Evolutionary conservation across 2,329 filamentous ascomycete genomes (phyloP).

Genomic region (Leptoxyphium fumago): DNA sequence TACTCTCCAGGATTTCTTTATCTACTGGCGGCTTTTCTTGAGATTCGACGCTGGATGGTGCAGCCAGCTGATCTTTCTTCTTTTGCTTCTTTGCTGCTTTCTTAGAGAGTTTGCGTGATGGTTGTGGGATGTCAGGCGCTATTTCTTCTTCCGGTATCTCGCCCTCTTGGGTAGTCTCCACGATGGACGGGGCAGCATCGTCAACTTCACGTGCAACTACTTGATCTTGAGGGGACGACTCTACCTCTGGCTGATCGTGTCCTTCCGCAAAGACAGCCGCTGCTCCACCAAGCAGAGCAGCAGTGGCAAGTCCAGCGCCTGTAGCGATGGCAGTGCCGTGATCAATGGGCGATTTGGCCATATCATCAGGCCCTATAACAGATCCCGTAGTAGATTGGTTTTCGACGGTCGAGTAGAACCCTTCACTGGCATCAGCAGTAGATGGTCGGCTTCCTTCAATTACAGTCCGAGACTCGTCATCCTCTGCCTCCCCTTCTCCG

Average conservation of each 20-base stretch:
- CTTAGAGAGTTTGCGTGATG: not conserved
- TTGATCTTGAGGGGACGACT: not conserved
- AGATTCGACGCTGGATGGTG: no score
- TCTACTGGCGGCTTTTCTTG: no score
- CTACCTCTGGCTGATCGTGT: conserved; percentile 6
- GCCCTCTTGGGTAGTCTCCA: not conserved
- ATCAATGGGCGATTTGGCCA: not conserved
- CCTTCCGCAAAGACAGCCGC: conserved; percentile 12
- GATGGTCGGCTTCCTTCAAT: not conserved
- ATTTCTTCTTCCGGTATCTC: not conserved
- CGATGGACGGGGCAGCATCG: not conserved
- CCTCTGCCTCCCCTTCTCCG: not conserved
- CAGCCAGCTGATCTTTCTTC: conserved; percentile 1
- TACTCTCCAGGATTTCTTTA: no score
- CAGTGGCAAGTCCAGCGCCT: conserved; percentile 6
- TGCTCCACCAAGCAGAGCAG: conserved; percentile 15
- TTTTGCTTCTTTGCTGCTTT: conserved; percentile 4
- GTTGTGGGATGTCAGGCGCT: not conserved
- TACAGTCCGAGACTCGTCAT: not conserved
- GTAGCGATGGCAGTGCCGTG: not conserved
- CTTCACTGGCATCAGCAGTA: not conserved
- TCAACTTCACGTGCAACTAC: not conserved
- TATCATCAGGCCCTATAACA: not conserved
- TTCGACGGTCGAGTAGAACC: not conserved
- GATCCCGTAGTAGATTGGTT: not conserved